These are phyloP conservation scores for Aspergillus calidoustus DNA, from an alignment of 2,329 filamentous ascomycete species.

Conservation along the genomic window DNA sequence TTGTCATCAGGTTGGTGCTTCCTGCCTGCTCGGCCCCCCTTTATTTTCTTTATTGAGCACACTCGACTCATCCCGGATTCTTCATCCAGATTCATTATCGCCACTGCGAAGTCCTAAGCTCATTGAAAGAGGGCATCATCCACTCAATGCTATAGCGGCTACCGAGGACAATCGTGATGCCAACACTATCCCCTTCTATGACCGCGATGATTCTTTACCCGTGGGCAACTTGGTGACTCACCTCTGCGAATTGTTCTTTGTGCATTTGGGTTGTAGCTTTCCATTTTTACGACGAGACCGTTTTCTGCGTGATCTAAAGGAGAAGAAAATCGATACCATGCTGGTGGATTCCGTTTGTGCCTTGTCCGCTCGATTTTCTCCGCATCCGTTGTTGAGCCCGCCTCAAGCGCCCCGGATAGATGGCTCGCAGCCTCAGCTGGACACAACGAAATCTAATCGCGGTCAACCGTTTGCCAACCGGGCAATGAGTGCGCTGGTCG, in stretches of 20 bases:
- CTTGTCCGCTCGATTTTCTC: constrained; percentile 78
- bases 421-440: constrained; percentile 35
- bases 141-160: constrained; percentile 28
- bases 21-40: not conserved
- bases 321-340: constrained; percentile 81
- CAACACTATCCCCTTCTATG: constrained; percentile 70
- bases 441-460: constrained; percentile 63
- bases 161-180: constrained; percentile 37
- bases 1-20: constrained; percentile 42
- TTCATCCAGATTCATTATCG: constrained; percentile 40
- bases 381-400: constrained; percentile 56
- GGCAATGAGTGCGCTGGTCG: constrained; percentile 80
- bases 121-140: constrained; percentile 25
- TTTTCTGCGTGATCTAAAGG: constrained; percentile 75
- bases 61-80: not conserved
- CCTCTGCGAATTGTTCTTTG: constrained; percentile 80
- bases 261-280: constrained; percentile 82
- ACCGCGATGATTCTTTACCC: constrained; percentile 70
- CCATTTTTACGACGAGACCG: constrained; percentile 76
- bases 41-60: not conserved
- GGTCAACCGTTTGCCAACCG: constrained; percentile 79
- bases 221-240: constrained; percentile 76
- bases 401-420: constrained; percentile 58
- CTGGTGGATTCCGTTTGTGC: constrained; percentile 86
- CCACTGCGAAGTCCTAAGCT: constrained; percentile 41